Evolutionary conservation across 331 rosid genomes (phyloP), one percentile per base, ranked within the genome.

Genomic region (Quercus tomentella): DNA sequence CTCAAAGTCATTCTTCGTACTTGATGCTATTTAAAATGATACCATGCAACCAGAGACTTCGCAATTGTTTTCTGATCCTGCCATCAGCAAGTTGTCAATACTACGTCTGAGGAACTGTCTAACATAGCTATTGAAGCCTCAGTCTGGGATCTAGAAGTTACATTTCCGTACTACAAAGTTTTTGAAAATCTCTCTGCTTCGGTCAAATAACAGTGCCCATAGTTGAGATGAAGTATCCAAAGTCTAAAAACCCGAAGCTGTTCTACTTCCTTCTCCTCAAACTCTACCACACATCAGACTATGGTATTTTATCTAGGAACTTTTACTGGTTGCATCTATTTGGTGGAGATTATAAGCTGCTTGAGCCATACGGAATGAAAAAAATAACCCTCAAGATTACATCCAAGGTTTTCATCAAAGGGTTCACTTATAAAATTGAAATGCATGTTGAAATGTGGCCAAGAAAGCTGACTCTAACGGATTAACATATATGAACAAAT

Each of bases 71-170:
- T 83, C 45, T 67, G 58, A 55, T 87, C 61, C 63, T 83, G 72
- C 75, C 69, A 6, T 71, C 17, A 84, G 82, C 92, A 94, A 97
- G 97, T 89, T 25, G 97, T 92, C 76, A 92, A 94, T 89, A 91
- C 98, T 62, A 87, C 92, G 8, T 84, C 95, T 28, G 82, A 87
- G 72, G 91, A 85, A 78, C 70, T 94, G 76, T 91, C 94, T 43
- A 84, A 85, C 61, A 81, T 91, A n/a, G 91, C 94, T 72, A 79
- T 92, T 66, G 97, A 94, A 89, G 95, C 83, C 81, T 88, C 93
- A 3, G 94, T 91, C 66, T 94, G 97, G 98, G 96, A 92, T 85
- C 90, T 94, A 7, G 97, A 92, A 54, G 98, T 97, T 37, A 68
- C 87, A 45, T 82, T 97, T 45, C 90, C 95, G 20, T 92, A 88